A percentile compares a stretch with the other conserved stretches of the same genome.
Conservation (phyloP, 805 yeast genomes). For the Monosporozyma aquatica region DNA sequence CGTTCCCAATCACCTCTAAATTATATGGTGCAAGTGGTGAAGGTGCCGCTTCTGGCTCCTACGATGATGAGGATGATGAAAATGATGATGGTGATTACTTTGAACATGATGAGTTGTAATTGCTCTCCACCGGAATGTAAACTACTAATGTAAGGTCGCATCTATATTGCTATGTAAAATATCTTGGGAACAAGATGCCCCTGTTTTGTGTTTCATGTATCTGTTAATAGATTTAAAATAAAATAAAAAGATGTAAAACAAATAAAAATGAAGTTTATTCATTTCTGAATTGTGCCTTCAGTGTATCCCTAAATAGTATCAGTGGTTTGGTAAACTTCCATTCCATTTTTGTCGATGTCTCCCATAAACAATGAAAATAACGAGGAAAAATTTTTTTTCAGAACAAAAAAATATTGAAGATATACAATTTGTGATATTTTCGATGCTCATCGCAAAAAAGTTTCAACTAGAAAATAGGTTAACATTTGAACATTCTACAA, state of each 20-base stretch:
- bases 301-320: no score
- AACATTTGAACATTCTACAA: not conserved
- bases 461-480: not conserved
- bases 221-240: not conserved
- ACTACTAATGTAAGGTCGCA: slow-evolving; percentile 5
- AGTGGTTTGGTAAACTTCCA: no score
- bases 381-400: not conserved
- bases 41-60: slow-evolving; percentile 37
- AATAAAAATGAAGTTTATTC: no score
- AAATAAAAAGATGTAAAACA: not conserved
- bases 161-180: not conserved
- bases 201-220: not conserved
- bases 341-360: not conserved
- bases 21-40: slow-evolving; percentile 52
- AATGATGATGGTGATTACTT: slow-evolving; percentile 46
- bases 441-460: slow-evolving; percentile 4
- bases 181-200: not conserved
- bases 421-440: not conserved
- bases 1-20: slow-evolving; percentile 89
- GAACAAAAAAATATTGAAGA: not conserved
- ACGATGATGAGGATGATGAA: slow-evolving; percentile 44
- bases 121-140: slow-evolving; percentile 37
- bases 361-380: not conserved
- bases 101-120: slow-evolving; percentile 61
- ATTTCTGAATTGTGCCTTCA: no score